Evolutionary conservation across 2,329 filamentous ascomycete genomes (phyloP), one percentile per base, ranked within the genome.

Genomic region (Diplodia sapinea): DNA sequence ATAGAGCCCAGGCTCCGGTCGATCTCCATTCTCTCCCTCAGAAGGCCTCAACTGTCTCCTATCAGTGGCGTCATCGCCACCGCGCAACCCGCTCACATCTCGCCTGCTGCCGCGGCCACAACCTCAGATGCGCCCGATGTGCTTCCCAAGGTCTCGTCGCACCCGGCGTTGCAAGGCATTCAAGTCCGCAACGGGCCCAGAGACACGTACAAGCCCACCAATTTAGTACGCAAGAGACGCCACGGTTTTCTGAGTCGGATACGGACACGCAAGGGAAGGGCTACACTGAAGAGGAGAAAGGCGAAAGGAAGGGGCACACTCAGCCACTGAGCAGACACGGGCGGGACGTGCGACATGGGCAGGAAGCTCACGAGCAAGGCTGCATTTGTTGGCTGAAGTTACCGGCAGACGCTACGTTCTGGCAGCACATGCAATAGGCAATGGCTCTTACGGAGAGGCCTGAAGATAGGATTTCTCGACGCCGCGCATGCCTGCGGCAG

Each of bases 171-270:
- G 9, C 73, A 74, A 11, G 70, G 75, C 43, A 73, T 77, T 29
- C 81, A 83, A 71, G 78, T 82, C 26, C 78, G 82, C 50, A 80
- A 79, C 71, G 81, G 79, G 2, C 83, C 82, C 33, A 81, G 87
- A 70, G 78, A 84, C 68, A 89, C 87, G 51, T 89, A 82, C 73
- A 85, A 86, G 66, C 86, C 87, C 11, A 87, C 84, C 62, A 85
- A 88, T 70, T 74, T 83, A 54, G 85, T 88, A 51, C 81, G 88
- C 74, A 89, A 89, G 79, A 81, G 87, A 70, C 81, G 87, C 72
- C 85, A 87, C 77, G 87, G 87, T 2, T 89, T 88, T 73, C 74
- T 89, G 69, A 79, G 83, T 11, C 76, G 87, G 72, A 70, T 87
- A 69, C 80, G 80, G 73, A 82, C 81, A 26, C 81, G 83, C 73